phyloP scores from a whole-genome alignment of 176 grass and related monocot genomes.

The Echinochloa phyllopogon region DNA sequence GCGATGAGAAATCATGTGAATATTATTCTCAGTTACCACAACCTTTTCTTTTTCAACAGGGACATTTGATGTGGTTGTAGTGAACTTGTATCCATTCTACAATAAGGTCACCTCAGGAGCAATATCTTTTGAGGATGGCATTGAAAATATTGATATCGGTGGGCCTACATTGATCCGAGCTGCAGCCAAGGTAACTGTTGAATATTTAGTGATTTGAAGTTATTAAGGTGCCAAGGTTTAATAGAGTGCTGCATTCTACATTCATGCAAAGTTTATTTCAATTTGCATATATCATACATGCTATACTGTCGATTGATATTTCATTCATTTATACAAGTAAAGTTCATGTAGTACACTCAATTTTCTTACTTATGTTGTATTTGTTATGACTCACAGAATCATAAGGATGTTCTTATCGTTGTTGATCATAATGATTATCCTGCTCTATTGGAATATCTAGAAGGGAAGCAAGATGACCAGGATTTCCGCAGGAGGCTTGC shows the following conservation, averaged over 20 bases:
- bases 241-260: background rate
- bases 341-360: background rate
- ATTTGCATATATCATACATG: background rate
- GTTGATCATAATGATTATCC: constrained; percentile 68
- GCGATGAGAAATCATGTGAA: background rate
- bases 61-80: constrained; percentile 96
- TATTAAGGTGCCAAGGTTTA: background rate
- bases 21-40: constrained; percentile 18
- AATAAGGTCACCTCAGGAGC: constrained; percentile 77
- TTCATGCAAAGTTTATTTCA: background rate
- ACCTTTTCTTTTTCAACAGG: constrained; percentile 43
- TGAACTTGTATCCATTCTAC: constrained; percentile 97
- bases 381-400: constrained; percentile 41
- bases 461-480: constrained; percentile 56
- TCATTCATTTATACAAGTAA: background rate
- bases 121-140: constrained; percentile 91
- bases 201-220: constrained; percentile 13
- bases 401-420: constrained; percentile 55
- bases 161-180: constrained; percentile 95
- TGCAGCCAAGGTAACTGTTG: constrained; percentile 71
- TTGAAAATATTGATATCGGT: constrained; percentile 99
- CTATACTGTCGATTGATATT: background rate
- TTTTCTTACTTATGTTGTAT: background rate
- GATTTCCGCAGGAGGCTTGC: constrained; percentile 73
- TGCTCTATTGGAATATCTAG: constrained; percentile 58